These are phyloP conservation scores for Aspergillus persii DNA, from an alignment of 2,329 filamentous ascomycete genomes.

Conservation along the genomic window DNA sequence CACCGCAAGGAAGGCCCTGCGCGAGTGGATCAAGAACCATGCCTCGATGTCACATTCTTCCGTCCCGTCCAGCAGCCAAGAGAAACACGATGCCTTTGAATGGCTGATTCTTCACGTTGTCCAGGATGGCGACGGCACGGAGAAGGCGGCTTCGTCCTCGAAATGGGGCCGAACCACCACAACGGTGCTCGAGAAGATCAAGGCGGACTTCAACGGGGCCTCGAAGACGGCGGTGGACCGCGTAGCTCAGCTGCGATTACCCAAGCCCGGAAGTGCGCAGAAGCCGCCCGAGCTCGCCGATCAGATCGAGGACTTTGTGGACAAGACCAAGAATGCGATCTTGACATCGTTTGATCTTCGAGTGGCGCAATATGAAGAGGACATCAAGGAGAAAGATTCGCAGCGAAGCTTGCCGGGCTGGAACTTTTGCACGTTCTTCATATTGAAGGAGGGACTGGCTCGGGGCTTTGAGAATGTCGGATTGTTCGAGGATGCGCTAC, in stretches of 20 bases:
- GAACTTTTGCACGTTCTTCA: conserved; percentile 99
- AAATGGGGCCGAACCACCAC: conserved; percentile 77
- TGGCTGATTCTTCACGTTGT: conserved; percentile 94
- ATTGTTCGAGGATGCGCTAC: conserved; percentile 88
- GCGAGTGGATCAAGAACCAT: conserved; percentile 86
- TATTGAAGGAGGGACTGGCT: conserved; percentile 91
- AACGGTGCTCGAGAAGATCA: conserved; percentile 84
- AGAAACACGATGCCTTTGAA: conserved; percentile 95
- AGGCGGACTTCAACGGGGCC: conserved; percentile 81
- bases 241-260: conserved; percentile 79
- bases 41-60: conserved; percentile 55
- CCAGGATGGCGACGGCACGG: conserved; percentile 68
- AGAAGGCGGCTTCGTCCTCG: conserved; percentile 64
- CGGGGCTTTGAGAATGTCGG: conserved; percentile 95
- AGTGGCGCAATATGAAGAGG: conserved; percentile 93
- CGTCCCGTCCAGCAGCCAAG: conserved; percentile 61
- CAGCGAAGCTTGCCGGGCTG: conserved; percentile 86
- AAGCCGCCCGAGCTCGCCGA: conserved; percentile 77
- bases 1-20: conserved; percentile 70
- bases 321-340: conserved; percentile 84
- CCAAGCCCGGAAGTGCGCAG: conserved; percentile 46
- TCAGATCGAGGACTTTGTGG: conserved; percentile 79
- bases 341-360: conserved; percentile 85
- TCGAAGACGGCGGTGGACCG: conserved; percentile 72
- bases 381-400: conserved; percentile 89